These are phyloP conservation scores for Aspergillus bridgeri DNA, from an alignment of 495 filamentous ascomycete species.

Conservation along the genomic window DNA sequence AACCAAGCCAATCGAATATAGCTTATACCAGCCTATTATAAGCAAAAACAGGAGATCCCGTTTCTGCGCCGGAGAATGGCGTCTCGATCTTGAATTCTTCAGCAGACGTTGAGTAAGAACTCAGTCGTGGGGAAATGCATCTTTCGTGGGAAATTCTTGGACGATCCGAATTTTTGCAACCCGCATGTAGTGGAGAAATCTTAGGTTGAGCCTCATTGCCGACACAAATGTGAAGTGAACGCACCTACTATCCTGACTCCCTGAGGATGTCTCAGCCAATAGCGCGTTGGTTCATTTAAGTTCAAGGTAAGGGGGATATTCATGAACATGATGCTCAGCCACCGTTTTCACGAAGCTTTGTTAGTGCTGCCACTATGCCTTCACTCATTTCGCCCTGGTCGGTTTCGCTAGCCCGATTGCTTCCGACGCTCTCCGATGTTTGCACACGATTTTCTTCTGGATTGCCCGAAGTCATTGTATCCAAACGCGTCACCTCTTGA, in stretches of 20 bases:
- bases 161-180: too few relatives aligned
- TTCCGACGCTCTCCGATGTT: not conserved
- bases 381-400: slow-evolving; percentile 40
- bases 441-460: slow-evolving; percentile 11
- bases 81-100: too few relatives aligned
- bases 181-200: not conserved
- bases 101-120: too few relatives aligned
- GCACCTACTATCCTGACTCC: not conserved
- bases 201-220: not conserved
- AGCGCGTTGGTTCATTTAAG: not conserved
- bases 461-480: not conserved
- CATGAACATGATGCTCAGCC: slow-evolving; percentile 4
- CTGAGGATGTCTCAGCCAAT: not conserved
- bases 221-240: not conserved
- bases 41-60: not conserved
- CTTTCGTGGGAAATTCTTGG: too few relatives aligned
- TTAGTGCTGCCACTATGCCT: slow-evolving; percentile 55
- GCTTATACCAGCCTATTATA: not conserved
- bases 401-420: slow-evolving; percentile 1
- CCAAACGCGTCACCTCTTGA: slow-evolving; percentile 14
- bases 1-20: not conserved
- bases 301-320: not conserved
- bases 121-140: too few relatives aligned
- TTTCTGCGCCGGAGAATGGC: too few relatives aligned
- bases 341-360: slow-evolving; percentile 45